These are phyloP conservation scores for Boletus hoseneyae DNA, from an alignment of 1,284 basidiomycete genomes.

Conservation along the genomic window DNA sequence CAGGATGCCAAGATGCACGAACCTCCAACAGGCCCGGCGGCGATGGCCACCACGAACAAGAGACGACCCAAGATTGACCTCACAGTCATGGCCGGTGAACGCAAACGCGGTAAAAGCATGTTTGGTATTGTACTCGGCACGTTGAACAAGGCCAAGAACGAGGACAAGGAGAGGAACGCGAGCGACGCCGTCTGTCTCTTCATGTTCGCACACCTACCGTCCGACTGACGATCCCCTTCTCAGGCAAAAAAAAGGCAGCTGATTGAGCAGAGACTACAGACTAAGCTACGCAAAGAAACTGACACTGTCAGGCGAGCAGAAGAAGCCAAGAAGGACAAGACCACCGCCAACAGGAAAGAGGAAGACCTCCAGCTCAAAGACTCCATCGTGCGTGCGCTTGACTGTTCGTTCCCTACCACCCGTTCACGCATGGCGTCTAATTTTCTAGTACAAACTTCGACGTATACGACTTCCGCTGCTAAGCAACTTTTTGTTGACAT, in stretches of 20 bases:
- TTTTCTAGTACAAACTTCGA: slow-evolving; percentile 62
- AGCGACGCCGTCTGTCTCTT: slow-evolving; percentile 64
- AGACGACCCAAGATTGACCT: slow-evolving; percentile 72
- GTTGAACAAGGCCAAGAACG: slow-evolving; percentile 77
- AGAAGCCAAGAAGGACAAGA: slow-evolving; percentile 79
- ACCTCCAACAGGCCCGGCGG: slow-evolving; percentile 32
- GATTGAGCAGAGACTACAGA: slow-evolving; percentile 76
- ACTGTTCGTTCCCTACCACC: background rate
- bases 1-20: slow-evolving; percentile 37
- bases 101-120: slow-evolving; percentile 80
- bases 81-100: slow-evolving; percentile 49
- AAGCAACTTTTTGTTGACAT: slow-evolving; percentile 72
- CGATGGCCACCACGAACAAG: slow-evolving; percentile 37
- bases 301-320: slow-evolving; percentile 76
- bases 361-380: slow-evolving; percentile 76
- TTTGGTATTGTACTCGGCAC: slow-evolving; percentile 77
- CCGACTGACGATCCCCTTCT: slow-evolving; percentile 3
- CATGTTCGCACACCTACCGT: background rate
- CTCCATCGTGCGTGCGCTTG: slow-evolving; percentile 57
- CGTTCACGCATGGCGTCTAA: background rate
- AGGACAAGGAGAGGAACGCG: slow-evolving; percentile 73
- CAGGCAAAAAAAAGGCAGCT: slow-evolving; percentile 77
- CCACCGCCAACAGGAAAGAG: slow-evolving; percentile 67
- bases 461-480: slow-evolving; percentile 64
- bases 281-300: slow-evolving; percentile 76